Percentiles rank a stretch among this genome's conserved stretches.
phyloP scores from a whole-genome alignment of 2,329 filamentous ascomycete species.

The Fusarium devonianum region DNA sequence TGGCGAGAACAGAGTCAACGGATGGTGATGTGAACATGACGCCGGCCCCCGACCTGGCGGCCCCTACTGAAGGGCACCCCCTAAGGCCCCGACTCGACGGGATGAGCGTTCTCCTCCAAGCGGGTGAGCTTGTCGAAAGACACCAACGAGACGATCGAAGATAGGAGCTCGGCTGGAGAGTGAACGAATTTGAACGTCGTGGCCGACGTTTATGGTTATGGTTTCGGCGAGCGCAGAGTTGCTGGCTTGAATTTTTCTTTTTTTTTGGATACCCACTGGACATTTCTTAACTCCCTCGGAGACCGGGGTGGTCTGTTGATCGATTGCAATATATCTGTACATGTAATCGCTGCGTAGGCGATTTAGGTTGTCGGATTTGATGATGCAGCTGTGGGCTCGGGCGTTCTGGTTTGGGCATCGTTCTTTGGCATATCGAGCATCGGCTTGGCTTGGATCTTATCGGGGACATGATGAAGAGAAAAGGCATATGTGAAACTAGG shows the following conservation, averaged over 20 bases:
- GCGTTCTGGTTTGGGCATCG: not conserved
- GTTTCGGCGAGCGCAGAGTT: not conserved
- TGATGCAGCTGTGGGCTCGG: constrained; percentile 6
- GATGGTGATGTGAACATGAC: constrained; percentile 45
- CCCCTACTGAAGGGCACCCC: constrained; percentile 32
- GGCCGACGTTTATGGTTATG: too few species aligned
- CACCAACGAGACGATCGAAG: constrained; percentile 39
- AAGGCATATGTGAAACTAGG: not conserved
- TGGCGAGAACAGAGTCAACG: constrained; percentile 43
- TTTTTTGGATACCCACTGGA: constrained; percentile 33
- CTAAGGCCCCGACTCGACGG: constrained; percentile 56
- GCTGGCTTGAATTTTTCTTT: constrained; percentile 8
- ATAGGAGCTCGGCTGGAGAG: too few species aligned
- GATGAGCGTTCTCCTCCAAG: constrained; percentile 64
- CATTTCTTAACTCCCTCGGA: constrained; percentile 23
- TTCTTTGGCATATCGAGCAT: constrained; percentile 24
- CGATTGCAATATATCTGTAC: constrained; percentile 3
- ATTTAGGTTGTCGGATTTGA: constrained; percentile 3
- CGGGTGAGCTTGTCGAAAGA: constrained; percentile 65
- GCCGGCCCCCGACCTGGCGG: constrained; percentile 31
- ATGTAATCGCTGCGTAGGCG: constrained; percentile 21
- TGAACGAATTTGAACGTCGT: too few species aligned
- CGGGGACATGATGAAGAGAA: constrained; percentile 18
- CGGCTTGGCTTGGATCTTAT: not conserved
- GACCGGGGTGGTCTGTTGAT: constrained; percentile 4